Evolutionary conservation across 176 grass and related monocot genomes (phyloP).

Genomic region (Rhipidocladum racemiflorum): DNA sequence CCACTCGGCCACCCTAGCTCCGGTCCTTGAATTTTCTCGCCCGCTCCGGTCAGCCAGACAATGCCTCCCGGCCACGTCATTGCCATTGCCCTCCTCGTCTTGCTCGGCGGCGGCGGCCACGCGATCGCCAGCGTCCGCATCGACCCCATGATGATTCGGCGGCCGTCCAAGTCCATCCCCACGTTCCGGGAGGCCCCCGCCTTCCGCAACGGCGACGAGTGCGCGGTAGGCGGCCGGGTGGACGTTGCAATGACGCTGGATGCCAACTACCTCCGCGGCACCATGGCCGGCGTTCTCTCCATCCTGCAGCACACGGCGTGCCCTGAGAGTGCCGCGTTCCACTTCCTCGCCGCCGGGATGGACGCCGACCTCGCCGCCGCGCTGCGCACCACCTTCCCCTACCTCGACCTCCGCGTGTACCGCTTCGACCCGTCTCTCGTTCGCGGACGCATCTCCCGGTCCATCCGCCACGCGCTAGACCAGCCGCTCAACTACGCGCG

Average conservation of each 20-base stretch:
- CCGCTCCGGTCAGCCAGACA: background rate
- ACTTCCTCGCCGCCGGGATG: slow-evolving; percentile 51
- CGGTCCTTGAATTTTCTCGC: background rate
- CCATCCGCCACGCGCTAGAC: slow-evolving; percentile 67
- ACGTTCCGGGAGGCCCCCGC: slow-evolving; percentile 58
- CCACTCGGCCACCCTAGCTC: background rate
- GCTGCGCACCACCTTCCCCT: slow-evolving; percentile 47
- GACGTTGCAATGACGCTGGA: slow-evolving; percentile 84
- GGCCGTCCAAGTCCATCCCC: background rate
- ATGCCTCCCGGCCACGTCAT: slow-evolving; percentile 9
- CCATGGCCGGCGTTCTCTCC: slow-evolving; percentile 63
- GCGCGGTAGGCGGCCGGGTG: slow-evolving; percentile 29
- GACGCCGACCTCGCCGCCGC: slow-evolving; percentile 33
- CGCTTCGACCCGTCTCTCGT: slow-evolving; percentile 66
- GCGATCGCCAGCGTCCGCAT: slow-evolving; percentile 9
- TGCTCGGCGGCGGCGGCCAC: background rate
- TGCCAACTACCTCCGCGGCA: slow-evolving; percentile 67
- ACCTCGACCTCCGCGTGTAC: slow-evolving; percentile 55
- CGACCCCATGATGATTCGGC: slow-evolving; percentile 31
- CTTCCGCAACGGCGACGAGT: slow-evolving; percentile 58
- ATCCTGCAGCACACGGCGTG: slow-evolving; percentile 74
- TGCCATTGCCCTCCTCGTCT: background rate
- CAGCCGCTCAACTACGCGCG: slow-evolving; percentile 80
- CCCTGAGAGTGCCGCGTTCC: slow-evolving; percentile 60
- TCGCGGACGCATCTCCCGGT: slow-evolving; percentile 66